Base-by-base conservation (phyloP, 345 rosid species). In the Salix caprea region DNA sequence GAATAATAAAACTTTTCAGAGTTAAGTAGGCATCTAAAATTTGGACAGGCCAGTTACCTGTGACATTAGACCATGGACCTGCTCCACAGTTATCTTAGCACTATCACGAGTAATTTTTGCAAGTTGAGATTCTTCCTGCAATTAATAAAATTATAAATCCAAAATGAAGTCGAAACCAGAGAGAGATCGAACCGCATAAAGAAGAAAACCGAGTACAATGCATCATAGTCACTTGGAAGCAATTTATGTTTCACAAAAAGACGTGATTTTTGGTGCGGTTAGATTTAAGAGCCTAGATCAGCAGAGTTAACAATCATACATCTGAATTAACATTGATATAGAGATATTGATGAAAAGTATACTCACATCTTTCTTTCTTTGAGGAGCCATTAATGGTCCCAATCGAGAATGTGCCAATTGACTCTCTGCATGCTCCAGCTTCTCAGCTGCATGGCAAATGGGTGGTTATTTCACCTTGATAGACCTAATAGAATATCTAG, bases 31-130 rank as follows among this genome's bases (percentile, higher is more conserved):
- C 16, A 72, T 6, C 54, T 15, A 65, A 77, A 73, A 73, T 71
- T 13, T 34, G 64, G 40, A 72, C 52, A 36, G 54, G 52, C 13
- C 1, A 69, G 52, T 84, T 84, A 94, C 99, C 98, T 96, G 99
- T 19, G 98, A 96, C 98, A 96, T 96, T 65, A 96, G 84, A 46
- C 99, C 99, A 82, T 96, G 97, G 50, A 94, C 98, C 85, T 92
- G 99, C 83, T 96, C 99, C 46, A 94, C 97, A 0, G 99, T 94
- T 78, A 94, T 94, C 85, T 96, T 96, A 34, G 98, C 92, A 76
- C 99, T 91, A 70, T 96, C 99, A 26, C 98, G 89, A 67, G 99
- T 94, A 71, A 96, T 96, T 90, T 96, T 96, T n/a, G 94, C 89
- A 50, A 96, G 97, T 76, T 89, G 99, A 60, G 97, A 87, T 79